phyloP scores from a whole-genome alignment of 768 basidiomycete genomes.

The Pisolithus sp. region DNA sequence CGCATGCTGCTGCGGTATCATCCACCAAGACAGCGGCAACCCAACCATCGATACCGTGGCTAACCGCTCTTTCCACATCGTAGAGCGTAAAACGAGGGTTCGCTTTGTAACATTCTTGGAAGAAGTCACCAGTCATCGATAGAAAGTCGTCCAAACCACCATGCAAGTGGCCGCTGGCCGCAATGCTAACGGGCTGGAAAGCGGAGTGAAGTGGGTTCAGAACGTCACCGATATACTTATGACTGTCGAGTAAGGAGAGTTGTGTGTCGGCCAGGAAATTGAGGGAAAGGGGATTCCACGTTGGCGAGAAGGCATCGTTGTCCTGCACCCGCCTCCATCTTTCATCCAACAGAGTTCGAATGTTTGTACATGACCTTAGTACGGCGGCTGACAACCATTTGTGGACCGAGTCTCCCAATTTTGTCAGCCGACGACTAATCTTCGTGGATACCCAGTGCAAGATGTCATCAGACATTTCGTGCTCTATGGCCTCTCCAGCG shows the following conservation, averaged over 20 bases:
- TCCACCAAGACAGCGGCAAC: slow-evolving; percentile 10
- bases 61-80: slow-evolving; percentile 34
- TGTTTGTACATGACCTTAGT: slow-evolving; percentile 10
- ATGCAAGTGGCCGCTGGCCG: slow-evolving; percentile 1
- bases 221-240: slow-evolving; percentile 20
- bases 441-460: too few species aligned
- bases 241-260: slow-evolving; percentile 28
- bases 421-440: slow-evolving; percentile 6
- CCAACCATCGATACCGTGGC: slow-evolving; percentile 30
- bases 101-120: slow-evolving; percentile 1
- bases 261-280: slow-evolving; percentile 25
- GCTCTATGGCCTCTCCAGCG: too few species aligned
- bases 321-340: slow-evolving; percentile 26
- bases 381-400: not conserved
- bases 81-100: slow-evolving; percentile 19
- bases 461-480: too few species aligned
- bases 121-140: slow-evolving; percentile 5
- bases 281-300: slow-evolving; percentile 26
- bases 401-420: slow-evolving; percentile 2
- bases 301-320: slow-evolving; percentile 15
- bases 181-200: not conserved
- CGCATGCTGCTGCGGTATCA: slow-evolving; percentile 9
- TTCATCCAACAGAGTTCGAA: slow-evolving; percentile 16
- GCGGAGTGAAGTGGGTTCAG: slow-evolving; percentile 1
- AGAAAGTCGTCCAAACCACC: slow-evolving; percentile 16